A percentile compares a stretch with the other conserved stretches of the same genome.
These are phyloP conservation scores for Wallemia mellicola DNA, from an alignment of 1,284 basidiomycete species.

Conservation along the genomic window DNA sequence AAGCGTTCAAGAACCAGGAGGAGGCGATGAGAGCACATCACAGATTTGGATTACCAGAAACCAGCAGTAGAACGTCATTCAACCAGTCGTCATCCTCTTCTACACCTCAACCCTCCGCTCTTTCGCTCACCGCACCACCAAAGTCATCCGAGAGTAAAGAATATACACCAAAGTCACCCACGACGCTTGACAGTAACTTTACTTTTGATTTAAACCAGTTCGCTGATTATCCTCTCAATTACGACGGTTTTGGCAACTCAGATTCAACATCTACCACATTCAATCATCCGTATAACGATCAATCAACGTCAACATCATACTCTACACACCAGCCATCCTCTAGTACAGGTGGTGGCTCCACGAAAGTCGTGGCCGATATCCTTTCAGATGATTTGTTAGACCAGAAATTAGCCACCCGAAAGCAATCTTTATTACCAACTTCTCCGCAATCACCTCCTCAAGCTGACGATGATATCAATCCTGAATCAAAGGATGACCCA, in stretches of 20 bases:
- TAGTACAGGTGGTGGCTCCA: neutral
- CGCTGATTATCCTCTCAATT: neutral
- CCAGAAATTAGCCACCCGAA: neutral
- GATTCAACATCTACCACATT: neutral
- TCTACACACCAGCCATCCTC: neutral
- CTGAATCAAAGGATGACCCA: slow-evolving; percentile 35
- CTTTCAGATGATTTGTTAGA: neutral
- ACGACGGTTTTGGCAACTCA: neutral
- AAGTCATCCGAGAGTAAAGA: neutral
- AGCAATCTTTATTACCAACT: neutral
- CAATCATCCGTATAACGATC: neutral
- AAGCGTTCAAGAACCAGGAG: neutral
- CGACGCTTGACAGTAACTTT: neutral
- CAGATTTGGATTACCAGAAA: neutral
- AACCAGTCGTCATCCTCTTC: neutral
- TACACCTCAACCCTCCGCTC: neutral
- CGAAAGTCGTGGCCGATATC: neutral
- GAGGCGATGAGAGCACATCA: neutral
- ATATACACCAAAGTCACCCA: neutral
- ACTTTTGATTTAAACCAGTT: neutral
- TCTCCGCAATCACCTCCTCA: neutral
- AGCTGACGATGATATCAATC: slow-evolving; percentile 6
- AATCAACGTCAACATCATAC: neutral
- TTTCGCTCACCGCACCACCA: neutral
- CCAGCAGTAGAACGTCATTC: too few relatives aligned